These are phyloP conservation scores for Nitzschia putrida DNA, from an alignment of 108 stramenopile genomes.

Conservation along the genomic window DNA sequence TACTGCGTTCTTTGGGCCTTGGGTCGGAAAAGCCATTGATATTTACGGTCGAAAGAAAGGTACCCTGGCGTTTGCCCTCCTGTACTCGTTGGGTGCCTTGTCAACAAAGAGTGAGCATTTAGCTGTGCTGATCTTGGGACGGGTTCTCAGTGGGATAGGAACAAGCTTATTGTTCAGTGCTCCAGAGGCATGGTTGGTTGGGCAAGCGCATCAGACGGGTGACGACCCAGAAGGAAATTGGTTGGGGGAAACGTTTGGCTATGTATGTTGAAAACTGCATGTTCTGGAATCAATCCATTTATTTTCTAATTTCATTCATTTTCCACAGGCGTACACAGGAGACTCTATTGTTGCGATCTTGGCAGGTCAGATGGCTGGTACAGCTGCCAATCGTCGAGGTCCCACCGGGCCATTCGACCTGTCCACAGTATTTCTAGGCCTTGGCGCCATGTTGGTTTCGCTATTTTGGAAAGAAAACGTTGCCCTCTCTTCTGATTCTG, in stretches of 20 bases:
- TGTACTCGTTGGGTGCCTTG: constrained; percentile 81
- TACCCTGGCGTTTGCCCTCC: constrained; percentile 76
- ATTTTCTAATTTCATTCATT: constrained; percentile 2
- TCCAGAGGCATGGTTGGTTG: constrained; percentile 96
- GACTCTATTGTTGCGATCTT: constrained; percentile 94
- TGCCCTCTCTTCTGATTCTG: constrained; percentile 19
- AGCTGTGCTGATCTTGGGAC: constrained; percentile 76
- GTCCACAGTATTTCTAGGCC: constrained; percentile 83
- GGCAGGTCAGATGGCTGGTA: constrained; percentile 88
- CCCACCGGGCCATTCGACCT: constrained; percentile 97
- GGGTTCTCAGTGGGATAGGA: constrained; percentile 88
- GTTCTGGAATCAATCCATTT: background rate
- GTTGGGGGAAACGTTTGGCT: constrained; percentile 92
- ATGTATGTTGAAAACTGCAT: constrained; percentile 48
- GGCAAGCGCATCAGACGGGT: constrained; percentile 75
- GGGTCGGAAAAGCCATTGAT: constrained; percentile 83
- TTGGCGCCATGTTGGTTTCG: constrained; percentile 75
- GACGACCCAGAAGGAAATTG: constrained; percentile 61
- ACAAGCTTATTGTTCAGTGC: constrained; percentile 86
- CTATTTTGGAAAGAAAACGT: constrained; percentile 93
- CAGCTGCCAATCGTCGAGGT: constrained; percentile 80
- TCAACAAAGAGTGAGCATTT: constrained; percentile 80
- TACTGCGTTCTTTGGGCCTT: constrained; percentile 89
- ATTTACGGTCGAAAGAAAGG: constrained; percentile 84
- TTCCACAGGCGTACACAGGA: constrained; percentile 80